Base-by-base conservation (phyloP, 345 rosid genomes). In the Boechera retrofracta region DNA sequence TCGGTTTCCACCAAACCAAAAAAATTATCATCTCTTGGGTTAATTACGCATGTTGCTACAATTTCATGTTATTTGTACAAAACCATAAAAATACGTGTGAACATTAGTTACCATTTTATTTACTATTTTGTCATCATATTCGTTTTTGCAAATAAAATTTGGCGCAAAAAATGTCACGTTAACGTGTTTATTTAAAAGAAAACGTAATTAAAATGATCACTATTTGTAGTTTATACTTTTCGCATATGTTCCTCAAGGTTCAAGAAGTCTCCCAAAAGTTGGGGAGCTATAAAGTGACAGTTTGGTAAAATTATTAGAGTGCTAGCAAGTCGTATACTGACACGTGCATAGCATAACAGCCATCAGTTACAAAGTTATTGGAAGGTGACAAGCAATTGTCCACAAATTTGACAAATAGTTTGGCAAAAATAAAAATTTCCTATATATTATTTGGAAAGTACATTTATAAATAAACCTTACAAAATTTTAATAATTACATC, bases 391-490 rank as follows among this genome's bases (percentile, higher is more conserved):
- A 49, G 41, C 52, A 58, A 26, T 16, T 16, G 67, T 67, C 67
- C 61, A 49, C 68, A 75, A 36, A 49, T 26, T 33, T 74, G 76
- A 15, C 65, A 64, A 55, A 55, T 42, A 58, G 44, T 67, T 75
- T 36, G 53, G 61, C 62, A 47, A 29, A 38, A 41, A 31, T 7
- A 2, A 47, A 21, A 53, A 36, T 5, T 16, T 16, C 16, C 16
- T 16, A 16, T 16, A 16, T 16, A 16, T 16, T 16, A 16, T 16
- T 16, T 16, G 16, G 16, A 16, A 16, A 16, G 16, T 16, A 16
- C 16, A 16, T 16, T 16, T 16, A 16, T 16, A 16, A 16, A 16
- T 16, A 16, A 16, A 16, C 0, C 16, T 16, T 16, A 16, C 16
- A 16, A 16, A 16, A 16, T 16, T 16, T 16, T 16, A 16, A 16